phyloP scores from a whole-genome alignment of 129 eudicot species.

The Flaveria linearis region DNA sequence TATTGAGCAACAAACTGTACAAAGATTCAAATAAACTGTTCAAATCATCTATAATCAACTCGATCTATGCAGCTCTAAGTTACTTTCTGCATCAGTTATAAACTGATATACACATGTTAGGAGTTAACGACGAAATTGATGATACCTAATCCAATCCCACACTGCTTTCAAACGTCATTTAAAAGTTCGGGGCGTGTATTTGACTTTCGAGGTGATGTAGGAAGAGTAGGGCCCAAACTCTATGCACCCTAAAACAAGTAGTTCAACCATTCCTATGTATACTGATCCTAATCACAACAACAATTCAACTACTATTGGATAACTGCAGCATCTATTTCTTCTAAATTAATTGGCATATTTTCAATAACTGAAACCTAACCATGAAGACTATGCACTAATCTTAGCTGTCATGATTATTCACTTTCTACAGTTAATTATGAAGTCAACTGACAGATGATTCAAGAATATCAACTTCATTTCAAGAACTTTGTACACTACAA shows the following conservation, averaged over 20 bases:
- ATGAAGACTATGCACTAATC: neutral
- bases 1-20: neutral
- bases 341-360: neutral
- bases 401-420: neutral
- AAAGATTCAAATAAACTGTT: neutral
- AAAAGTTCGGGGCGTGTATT: too few relatives aligned
- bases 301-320: slow-evolving; percentile 6
- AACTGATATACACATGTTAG: too few relatives aligned
- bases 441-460: neutral
- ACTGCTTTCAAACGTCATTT: too few relatives aligned
- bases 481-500: slow-evolving; percentile 18
- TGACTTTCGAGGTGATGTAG: too few relatives aligned
- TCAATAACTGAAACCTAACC: neutral
- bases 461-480: neutral
- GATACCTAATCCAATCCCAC: too few relatives aligned
- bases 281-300: slow-evolving; percentile 9
- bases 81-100: too few relatives aligned
- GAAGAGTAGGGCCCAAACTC: too few relatives aligned
- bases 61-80: too few relatives aligned
- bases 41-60: neutral
- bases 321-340: neutral
- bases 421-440: neutral
- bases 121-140: too few relatives aligned
- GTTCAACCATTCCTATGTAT: slow-evolving; percentile 22
- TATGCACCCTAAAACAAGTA: neutral